These are phyloP conservation scores for Tulasnella sp. DNA, from an alignment of 768 basidiomycete species.

Conservation along the genomic window DNA sequence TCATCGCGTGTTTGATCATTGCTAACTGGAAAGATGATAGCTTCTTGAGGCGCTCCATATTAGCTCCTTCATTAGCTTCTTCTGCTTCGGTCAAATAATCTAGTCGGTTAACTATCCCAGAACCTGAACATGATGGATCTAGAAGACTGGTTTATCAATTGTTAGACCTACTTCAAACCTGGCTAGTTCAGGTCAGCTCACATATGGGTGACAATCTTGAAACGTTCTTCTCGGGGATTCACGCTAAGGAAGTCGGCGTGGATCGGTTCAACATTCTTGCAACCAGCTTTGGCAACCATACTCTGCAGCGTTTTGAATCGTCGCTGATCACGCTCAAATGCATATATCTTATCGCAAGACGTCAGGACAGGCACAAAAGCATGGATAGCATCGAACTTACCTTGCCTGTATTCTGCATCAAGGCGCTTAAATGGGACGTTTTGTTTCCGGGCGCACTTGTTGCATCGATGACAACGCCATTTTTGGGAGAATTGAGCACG, in stretches of 20 bases:
- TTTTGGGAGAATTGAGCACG: conserved; percentile 60
- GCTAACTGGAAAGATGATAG: conserved; percentile 78
- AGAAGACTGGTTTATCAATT: conserved; percentile 45
- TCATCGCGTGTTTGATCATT: conserved; percentile 92
- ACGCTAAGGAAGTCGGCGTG: conserved; percentile 73
- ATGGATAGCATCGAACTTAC: conserved; percentile 31
- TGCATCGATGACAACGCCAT: conserved; percentile 67
- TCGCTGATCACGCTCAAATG: conserved; percentile 76
- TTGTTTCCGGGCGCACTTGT: conserved; percentile 98
- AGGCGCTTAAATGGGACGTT: conserved; percentile 81
- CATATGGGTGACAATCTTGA: conserved; percentile 70
- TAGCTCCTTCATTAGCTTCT: conserved; percentile 30
- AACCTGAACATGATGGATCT: conserved; percentile 94
- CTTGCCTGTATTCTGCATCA: conserved; percentile 73
- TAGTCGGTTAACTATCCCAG: conserved; percentile 80
- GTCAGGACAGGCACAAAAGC: neutral
- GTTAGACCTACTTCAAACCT: neutral
- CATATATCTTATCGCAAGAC: conserved; percentile 36
- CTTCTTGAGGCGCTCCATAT: conserved; percentile 62
- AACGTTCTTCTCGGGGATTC: conserved; percentile 54
- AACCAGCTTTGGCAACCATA: conserved; percentile 79
- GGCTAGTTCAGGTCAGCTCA: conserved; percentile 29
- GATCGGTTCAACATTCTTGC: conserved; percentile 61
- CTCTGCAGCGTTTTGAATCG: conserved; percentile 70
- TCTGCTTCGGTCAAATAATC: conserved; percentile 70